These are phyloP conservation scores for Gracilaria caudata DNA, from an alignment of 23 red algal species.

Conservation along the genomic window DNA sequence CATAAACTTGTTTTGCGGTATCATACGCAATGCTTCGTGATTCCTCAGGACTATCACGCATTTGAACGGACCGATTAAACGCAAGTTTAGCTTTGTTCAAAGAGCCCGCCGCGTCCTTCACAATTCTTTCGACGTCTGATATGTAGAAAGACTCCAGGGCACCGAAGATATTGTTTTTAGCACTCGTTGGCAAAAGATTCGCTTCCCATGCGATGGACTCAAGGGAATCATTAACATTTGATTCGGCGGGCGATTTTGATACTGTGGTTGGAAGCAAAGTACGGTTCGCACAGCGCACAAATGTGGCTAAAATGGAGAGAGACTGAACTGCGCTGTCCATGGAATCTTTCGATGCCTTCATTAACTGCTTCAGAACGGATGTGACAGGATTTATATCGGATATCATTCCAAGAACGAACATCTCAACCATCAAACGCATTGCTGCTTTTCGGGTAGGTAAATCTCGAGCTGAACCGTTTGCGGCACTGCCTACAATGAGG, in stretches of 20 bases:
- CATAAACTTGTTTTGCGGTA: conserved; percentile 40
- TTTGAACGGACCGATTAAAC: conserved; percentile 28
- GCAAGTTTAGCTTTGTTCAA: conserved; percentile 35
- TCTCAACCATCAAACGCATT: conserved; percentile 67
- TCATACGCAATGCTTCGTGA: conserved; percentile 34
- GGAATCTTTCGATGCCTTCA: conserved; percentile 30
- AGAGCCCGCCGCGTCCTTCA: conserved; percentile 35
- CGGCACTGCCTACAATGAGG: conserved; percentile 4
- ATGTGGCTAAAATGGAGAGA: conserved; percentile 55
- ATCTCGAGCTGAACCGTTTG: conserved; percentile 30
- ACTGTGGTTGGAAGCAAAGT: conserved; percentile 23
- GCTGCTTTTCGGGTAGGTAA: conserved; percentile 50
- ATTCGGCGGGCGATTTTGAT: not conserved
- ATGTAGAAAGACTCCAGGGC: conserved; percentile 53
- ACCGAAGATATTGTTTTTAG: conserved; percentile 32
- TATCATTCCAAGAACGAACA: conserved; percentile 58
- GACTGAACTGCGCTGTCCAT: conserved; percentile 43
- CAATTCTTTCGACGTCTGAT: conserved; percentile 54
- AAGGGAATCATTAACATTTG: not conserved
- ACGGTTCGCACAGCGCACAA: conserved; percentile 44
- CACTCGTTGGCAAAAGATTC: conserved; percentile 17
- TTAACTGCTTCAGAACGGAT: conserved; percentile 51
- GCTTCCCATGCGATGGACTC: conserved; percentile 22
- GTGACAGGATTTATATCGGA: conserved; percentile 47
- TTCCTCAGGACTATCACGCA: conserved; percentile 55